A percentile compares a stretch with the other conserved stretches of the same genome.
These are phyloP conservation scores for Mucor indicus DNA, from an alignment of 371 early-diverging fungal genomes.

Conservation along the genomic window DNA sequence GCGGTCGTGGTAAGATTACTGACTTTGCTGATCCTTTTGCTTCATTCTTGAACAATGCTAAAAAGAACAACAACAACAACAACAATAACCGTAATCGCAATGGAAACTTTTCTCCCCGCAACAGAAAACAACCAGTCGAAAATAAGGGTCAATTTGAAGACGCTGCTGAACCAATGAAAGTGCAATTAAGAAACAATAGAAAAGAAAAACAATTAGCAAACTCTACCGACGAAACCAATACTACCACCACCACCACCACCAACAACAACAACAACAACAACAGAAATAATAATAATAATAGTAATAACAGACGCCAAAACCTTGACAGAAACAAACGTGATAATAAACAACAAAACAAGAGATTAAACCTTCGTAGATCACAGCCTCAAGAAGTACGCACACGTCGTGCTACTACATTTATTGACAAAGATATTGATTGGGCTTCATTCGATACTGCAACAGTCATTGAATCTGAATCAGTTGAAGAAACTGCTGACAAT, in stretches of 20 bases:
- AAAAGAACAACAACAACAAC: slow-evolving; percentile 8
- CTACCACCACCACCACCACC: slow-evolving; percentile 8
- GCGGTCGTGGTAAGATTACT: slow-evolving; percentile 39
- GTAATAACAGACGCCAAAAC: neutral
- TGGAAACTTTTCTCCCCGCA: slow-evolving; percentile 11
- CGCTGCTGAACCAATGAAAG: slow-evolving; percentile 6
- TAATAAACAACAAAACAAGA: slow-evolving; percentile 1
- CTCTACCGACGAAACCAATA: slow-evolving; percentile 1
- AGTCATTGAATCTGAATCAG: neutral
- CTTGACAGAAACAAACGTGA: slow-evolving; percentile 5
- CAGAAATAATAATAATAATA: slow-evolving; percentile 10
- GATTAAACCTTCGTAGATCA: neutral
- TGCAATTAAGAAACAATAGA: neutral
- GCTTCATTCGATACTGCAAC: slow-evolving; percentile 17
- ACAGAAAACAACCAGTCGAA: neutral
- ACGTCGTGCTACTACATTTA: slow-evolving; percentile 38
- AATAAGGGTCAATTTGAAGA: slow-evolving; percentile 26
- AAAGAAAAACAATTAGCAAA: neutral
- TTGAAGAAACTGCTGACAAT: slow-evolving; percentile 9
- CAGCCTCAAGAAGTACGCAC: slow-evolving; percentile 20
- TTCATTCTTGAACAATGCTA: slow-evolving; percentile 28
- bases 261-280: slow-evolving; percentile 9
- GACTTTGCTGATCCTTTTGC: slow-evolving; percentile 31
- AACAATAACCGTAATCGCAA: slow-evolving; percentile 13
- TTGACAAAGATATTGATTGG: slow-evolving; percentile 49